phyloP scores from a whole-genome alignment of 75 land plant genomes.

The Isoetes taiwanensis region DNA sequence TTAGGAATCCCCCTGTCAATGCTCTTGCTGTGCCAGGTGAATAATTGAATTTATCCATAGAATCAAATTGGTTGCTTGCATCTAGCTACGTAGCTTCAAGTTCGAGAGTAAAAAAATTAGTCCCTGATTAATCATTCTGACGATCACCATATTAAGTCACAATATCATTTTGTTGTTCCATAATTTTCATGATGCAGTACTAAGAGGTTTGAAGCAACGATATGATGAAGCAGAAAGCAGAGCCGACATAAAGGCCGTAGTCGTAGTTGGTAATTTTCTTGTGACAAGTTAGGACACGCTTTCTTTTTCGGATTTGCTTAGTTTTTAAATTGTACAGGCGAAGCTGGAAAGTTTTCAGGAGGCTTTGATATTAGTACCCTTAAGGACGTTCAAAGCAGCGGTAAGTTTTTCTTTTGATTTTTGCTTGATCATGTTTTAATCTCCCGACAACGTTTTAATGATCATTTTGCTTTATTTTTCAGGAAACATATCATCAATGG shows the following conservation, averaged over 20 bases:
- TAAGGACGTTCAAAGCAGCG: slow-evolving; percentile 33
- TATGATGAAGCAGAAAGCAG: slow-evolving; percentile 62
- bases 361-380: slow-evolving; percentile 81
- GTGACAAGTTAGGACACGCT: too few species aligned
- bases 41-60: too few species aligned
- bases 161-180: too few species aligned
- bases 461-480: slow-evolving; percentile 11
- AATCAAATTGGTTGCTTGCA: too few species aligned
- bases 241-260: slow-evolving; percentile 87
- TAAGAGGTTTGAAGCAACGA: slow-evolving; percentile 52
- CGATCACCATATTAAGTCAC: too few species aligned
- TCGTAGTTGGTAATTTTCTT: slow-evolving; percentile 53
- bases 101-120: too few species aligned
- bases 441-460: too few species aligned
- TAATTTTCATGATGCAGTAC: slow-evolving; percentile 30
- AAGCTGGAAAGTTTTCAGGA: slow-evolving; percentile 76
- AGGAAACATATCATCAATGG: slow-evolving; percentile 38
- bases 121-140: too few species aligned
- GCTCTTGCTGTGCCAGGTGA: slow-evolving; percentile 47
- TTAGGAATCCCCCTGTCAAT: slow-evolving; percentile 81
- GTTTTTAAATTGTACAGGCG: too few species aligned
- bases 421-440: neutral
- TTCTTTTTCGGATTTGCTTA: too few species aligned
- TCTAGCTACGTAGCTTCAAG: too few species aligned
- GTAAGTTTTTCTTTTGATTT: slow-evolving; percentile 21